Percentiles rank a stretch among this genome's conserved stretches.
phyloP scores from a whole-genome alignment of 495 filamentous ascomycete genomes.

The Clohesyomyces aquaticus region DNA sequence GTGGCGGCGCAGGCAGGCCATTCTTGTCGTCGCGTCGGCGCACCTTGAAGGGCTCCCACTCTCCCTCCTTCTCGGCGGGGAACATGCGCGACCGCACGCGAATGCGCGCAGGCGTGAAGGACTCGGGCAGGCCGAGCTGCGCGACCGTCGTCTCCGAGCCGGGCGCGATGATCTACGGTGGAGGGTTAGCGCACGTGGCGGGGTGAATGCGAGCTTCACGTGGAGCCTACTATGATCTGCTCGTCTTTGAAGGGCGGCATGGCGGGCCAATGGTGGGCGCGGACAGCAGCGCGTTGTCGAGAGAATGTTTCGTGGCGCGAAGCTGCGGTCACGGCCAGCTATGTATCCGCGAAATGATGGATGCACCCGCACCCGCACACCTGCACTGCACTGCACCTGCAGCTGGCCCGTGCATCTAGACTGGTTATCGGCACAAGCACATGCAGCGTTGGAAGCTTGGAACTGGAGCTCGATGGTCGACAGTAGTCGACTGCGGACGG shows the following conservation, averaged over 20 bases:
- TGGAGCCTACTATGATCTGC: constrained; percentile 65
- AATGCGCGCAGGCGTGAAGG: constrained; percentile 80
- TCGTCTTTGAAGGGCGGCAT: constrained; percentile 82
- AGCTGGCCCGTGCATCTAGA: too few species aligned
- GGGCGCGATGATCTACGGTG: constrained; percentile 79
- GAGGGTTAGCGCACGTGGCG: constrained; percentile 22
- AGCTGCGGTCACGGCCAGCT: too few species aligned
- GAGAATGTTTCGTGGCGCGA: constrained; percentile 5
- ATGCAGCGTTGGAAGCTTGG: too few species aligned
- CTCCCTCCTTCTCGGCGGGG: constrained; percentile 71
- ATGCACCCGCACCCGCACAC: too few species aligned
- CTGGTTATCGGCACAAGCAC: too few species aligned
- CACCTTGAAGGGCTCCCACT: constrained; percentile 83
- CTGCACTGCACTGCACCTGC: too few species aligned
- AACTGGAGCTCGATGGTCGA: too few species aligned
- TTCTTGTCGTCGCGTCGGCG: constrained; percentile 58
- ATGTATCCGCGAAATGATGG: too few species aligned
- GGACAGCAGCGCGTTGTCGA: constrained; percentile 23
- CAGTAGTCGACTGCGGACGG: too few species aligned
- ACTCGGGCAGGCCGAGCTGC: constrained; percentile 89
- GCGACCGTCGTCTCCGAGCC: constrained; percentile 92
- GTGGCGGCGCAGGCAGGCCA: constrained; percentile 30
- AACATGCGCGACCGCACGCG: constrained; percentile 94
- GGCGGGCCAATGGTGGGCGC: constrained; percentile 27
- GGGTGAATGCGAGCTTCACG: constrained; percentile 14